Evolutionary conservation across 345 rosid species (phyloP), one percentile per base, ranked within the genome.

Genomic region (Gossypium ekmanianum): DNA sequence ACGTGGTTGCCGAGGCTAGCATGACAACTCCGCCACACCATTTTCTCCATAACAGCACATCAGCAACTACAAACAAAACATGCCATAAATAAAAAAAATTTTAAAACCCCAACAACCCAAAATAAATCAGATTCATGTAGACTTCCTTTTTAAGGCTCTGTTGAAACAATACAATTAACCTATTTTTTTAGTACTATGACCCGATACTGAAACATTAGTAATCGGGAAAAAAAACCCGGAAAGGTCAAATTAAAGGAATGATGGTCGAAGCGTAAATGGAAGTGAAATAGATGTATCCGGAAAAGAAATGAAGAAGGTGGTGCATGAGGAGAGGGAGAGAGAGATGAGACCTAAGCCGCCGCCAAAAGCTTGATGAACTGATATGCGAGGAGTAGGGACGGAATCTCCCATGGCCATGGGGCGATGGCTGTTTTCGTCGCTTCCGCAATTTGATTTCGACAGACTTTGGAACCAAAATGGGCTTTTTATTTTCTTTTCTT

Each of bases 41-140:
- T 78, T 86, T 93, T 84, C 85, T 92, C 99, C 99, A 93, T 74
- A 93, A 65, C 50, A 96, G 70, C 79, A 89, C 81, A 80, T 96
- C 98, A 54, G 98, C 97, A 68, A 89, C 99, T 96, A 75, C 72
- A 58, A 69, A 11, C 54, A 61, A 12, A 7, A 24, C 41, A 68
- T 51, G 7, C 34, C 50, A 57, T 44, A 70, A 65, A 44, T 14
- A 9, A 34, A 34, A 0, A 34, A 1, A 4, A 34, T 45, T 58
- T 41, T n/a, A 51, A 56, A 69, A 52, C 24, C 11, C 58, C 43
- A 0, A 44, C 3, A 22, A 75, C 20, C 24, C 47, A 67, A 68
- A 51, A 17, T 2, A 24, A 45, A 76, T 76, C 47, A 18, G 41
- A 74, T 54, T 62, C 43, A 27, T 6, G 18, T 2, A 27, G n/a